A percentile compares a stretch with the other conserved stretches of the same genome.
phyloP scores from a whole-genome alignment of 257 asterid genomes.

The Cruciata laevipes region DNA sequence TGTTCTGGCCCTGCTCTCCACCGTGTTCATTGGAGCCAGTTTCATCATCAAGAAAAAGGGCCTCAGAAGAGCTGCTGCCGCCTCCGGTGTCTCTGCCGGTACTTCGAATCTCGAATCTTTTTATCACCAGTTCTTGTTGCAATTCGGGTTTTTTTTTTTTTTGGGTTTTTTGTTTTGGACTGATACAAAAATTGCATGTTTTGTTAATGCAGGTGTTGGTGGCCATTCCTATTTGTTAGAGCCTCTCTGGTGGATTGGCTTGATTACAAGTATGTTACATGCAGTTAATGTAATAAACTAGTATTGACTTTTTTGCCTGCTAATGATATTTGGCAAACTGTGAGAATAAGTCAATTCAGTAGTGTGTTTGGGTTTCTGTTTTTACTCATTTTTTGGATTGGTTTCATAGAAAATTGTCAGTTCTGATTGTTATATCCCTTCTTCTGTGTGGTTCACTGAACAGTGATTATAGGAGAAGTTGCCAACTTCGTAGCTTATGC shows the following conservation, averaged over 20 bases:
- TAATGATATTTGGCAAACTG: neutral
- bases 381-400: neutral
- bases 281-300: neutral
- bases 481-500: slow-evolving; percentile 89
- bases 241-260: slow-evolving; percentile 93
- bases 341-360: neutral
- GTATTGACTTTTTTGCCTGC: neutral
- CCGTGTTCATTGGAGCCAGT: slow-evolving; percentile 69
- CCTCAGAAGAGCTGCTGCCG: slow-evolving; percentile 67
- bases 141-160: neutral
- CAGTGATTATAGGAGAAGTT: slow-evolving; percentile 83
- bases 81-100: slow-evolving; percentile 84
- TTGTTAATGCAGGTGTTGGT: slow-evolving; percentile 52
- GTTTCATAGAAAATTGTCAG: neutral
- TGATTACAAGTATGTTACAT: slow-evolving; percentile 61
- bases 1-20: slow-evolving; percentile 58
- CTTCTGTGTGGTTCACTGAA: slow-evolving; percentile 11
- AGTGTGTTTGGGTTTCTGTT: neutral
- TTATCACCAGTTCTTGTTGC: neutral
- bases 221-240: slow-evolving; percentile 74
- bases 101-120: neutral
- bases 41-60: slow-evolving; percentile 84
- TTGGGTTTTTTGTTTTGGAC: neutral
- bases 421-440: slow-evolving; percentile 13
- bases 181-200: neutral